Base-by-base conservation (phyloP, 139 green algal species). In the Chlamydomonas schloesseri region DNA sequence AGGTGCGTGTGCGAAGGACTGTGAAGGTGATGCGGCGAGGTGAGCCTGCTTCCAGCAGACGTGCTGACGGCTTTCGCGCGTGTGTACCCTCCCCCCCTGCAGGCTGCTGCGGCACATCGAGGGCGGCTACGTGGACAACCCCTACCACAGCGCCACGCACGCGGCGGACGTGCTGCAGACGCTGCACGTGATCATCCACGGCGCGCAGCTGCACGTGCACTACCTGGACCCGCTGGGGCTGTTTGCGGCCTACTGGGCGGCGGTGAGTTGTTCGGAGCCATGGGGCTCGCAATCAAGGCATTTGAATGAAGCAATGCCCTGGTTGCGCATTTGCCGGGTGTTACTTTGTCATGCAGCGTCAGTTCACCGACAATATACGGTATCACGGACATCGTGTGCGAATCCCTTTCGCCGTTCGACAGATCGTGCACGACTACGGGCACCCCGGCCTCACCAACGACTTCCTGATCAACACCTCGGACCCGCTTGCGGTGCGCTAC, bases 101-200 rank as follows among this genome's bases (percentile, higher is more conserved):
- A 85, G 84, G 68, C 68, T 80, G 31, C 84, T 90, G 29, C 77
- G 67, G 2, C 81, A 87, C 47, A 78, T 88, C n/a, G 81, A 88
- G 80, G 80, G 29, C 5, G 81, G 81, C 15, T 88, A 88, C 58
- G 55, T 46, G 1, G 73, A 88, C 86, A 92, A 90, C 50, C 89
- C 87, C 62, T 94, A 93, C 87, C 91, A 94, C 87, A 92, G 90
- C 89, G 86, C 80, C 29, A 84, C 70, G 3, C 91, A 94, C 68
- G 91, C 89, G 6, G 87, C 91, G 2, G 89, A 94, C 84, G 91
- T 93, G 72, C 68, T 89, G 31, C 89, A 92, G 73, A 88, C 81
- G 26, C 83, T 93, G 58, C 88, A 91, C 77, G 84, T 90, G 23
- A 74, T 94, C 53, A 78, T 93, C 57, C 57, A 73, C 64, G 60